These are phyloP conservation scores for Xerocomus minutiporus DNA, from an alignment of 1,284 basidiomycete genomes.

Conservation along the genomic window DNA sequence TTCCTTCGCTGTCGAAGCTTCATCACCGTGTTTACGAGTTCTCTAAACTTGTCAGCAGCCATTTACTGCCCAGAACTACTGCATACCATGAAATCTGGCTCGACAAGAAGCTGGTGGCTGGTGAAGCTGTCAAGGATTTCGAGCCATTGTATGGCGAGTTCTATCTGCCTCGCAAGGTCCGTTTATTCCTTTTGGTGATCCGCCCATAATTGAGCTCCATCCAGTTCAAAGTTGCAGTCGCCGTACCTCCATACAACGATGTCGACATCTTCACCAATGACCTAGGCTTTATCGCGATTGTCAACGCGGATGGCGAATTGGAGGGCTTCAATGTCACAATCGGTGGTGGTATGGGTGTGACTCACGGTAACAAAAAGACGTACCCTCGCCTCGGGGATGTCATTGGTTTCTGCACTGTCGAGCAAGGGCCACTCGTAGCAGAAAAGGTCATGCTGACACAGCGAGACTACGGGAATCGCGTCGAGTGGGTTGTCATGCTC, in stretches of 20 bases:
- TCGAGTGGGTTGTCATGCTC: constrained; percentile 55
- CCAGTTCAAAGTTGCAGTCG: constrained; percentile 96
- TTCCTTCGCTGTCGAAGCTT: constrained; percentile 82
- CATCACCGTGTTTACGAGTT: constrained; percentile 86
- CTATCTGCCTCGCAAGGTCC: constrained; percentile 90
- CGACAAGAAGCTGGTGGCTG: constrained; percentile 91
- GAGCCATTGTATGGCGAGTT: constrained; percentile 97
- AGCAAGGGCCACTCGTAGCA: constrained; percentile 83
- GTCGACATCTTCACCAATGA: constrained; percentile 97
- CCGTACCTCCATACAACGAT: constrained; percentile 95
- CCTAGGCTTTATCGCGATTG: constrained; percentile 91
- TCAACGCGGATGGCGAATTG: constrained; percentile 67
- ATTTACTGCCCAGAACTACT: constrained; percentile 84
- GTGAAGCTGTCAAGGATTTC: constrained; percentile 87
- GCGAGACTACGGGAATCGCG: constrained; percentile 93
- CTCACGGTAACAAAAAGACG: constrained; percentile 98
- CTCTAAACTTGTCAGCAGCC: constrained; percentile 80
- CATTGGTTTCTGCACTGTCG: constrained; percentile 89
- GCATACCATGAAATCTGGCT: constrained; percentile 99
- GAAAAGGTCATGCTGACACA: constrained; percentile 94
- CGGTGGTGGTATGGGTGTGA: constrained; percentile 99
- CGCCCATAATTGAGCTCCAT: constrained; percentile 10
- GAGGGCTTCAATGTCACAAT: constrained; percentile 88
- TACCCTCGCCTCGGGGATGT: constrained; percentile 89
- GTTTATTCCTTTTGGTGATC: constrained; percentile 2